Base-by-base conservation (phyloP, 768 basidiomycete species). In the Tulasnella sp. region DNA sequence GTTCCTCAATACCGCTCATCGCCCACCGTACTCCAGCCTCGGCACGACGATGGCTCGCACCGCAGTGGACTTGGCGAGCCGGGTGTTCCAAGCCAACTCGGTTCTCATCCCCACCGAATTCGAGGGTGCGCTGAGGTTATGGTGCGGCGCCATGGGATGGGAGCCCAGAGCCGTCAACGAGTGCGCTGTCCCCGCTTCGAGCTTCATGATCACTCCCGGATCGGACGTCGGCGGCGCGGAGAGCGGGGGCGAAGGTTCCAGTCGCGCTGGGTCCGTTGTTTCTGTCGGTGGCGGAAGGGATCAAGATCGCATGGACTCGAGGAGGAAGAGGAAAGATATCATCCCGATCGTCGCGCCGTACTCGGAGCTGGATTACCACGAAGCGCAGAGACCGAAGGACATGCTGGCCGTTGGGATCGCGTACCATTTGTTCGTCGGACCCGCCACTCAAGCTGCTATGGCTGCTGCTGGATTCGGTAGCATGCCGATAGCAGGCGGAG, bases 61-160 rank as follows among this genome's bases (percentile, higher is more conserved):
- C 25, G 39, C 39, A n/a, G 25, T 73, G 42, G 72, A 42, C 39
- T 11, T 73, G 17, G 72, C 49, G 17, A 42, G 40, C 25, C 72
- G 49, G 12, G 49, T 73, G 9, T 73, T 73, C 42, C 39, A 52
- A 52, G 72, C 72, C 40, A 73, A 73, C 34, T 73, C 72, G 17
- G 34, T 49, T 1, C 25, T 73, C 34, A 42, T 73, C 25, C 34
- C 29, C 14, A 49, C 49, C 15, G 72, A 36, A 22, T 45, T 73
- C 15, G 49, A 36, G 15, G 49, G 49, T 34, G 39, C 72, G 42
- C 52, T 73, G 25, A 14, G 42, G 34, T 54, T 73, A 17, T 73
- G 72, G 72, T 42, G 39, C 34, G 37, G 52, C 40, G 72, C 25
- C 15, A 31, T 73, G 72, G 72, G 72, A 3, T 73, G 72, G 72